phyloP scores from a whole-genome alignment of 208 protist genomes.

The Trypanosoma lewisi region DNA sequence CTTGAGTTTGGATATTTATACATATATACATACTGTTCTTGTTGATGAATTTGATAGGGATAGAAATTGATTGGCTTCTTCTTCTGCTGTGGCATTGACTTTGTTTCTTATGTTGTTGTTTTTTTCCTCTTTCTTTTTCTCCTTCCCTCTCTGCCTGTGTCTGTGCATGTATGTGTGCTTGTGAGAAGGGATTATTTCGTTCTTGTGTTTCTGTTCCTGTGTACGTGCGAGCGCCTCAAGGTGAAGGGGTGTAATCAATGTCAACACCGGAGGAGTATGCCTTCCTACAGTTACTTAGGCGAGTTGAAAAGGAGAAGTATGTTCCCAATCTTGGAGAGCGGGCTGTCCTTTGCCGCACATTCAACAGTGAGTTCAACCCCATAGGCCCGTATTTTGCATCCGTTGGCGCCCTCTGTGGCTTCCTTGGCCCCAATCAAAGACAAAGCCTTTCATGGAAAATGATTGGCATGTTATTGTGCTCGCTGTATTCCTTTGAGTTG shows the following conservation, averaged over 20 bases:
- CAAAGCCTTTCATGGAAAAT: slow-evolving; percentile 5
- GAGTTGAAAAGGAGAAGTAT: slow-evolving; percentile 26
- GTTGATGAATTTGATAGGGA: too few relatives aligned
- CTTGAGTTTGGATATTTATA: too few relatives aligned
- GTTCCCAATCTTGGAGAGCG: slow-evolving; percentile 28
- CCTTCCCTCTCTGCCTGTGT: background rate
- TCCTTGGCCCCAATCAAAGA: slow-evolving; percentile 7
- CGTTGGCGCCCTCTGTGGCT: slow-evolving; percentile 24
- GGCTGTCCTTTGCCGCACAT: slow-evolving; percentile 31
- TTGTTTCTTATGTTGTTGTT: slow-evolving; percentile 7
- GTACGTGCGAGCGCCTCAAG: background rate
- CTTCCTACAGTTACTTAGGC: slow-evolving; percentile 26
- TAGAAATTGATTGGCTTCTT: background rate
- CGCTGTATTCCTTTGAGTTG: slow-evolving; percentile 28
- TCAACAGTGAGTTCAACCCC: slow-evolving; percentile 36
- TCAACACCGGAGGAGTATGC: slow-evolving; percentile 24
- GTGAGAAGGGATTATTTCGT: too few relatives aligned
- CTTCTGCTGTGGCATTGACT: background rate
- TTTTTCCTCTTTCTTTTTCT: slow-evolving; percentile 14
- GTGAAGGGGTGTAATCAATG: background rate
- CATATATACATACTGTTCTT: background rate
- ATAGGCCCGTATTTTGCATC: slow-evolving; percentile 30
- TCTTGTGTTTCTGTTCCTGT: slow-evolving; percentile 5
- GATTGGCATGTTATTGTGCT: slow-evolving; percentile 16
- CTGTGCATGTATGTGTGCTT: too few relatives aligned